Conservation (phyloP, 2,329 filamentous ascomycete genomes). For the Bipolaris gigantea region DNA sequence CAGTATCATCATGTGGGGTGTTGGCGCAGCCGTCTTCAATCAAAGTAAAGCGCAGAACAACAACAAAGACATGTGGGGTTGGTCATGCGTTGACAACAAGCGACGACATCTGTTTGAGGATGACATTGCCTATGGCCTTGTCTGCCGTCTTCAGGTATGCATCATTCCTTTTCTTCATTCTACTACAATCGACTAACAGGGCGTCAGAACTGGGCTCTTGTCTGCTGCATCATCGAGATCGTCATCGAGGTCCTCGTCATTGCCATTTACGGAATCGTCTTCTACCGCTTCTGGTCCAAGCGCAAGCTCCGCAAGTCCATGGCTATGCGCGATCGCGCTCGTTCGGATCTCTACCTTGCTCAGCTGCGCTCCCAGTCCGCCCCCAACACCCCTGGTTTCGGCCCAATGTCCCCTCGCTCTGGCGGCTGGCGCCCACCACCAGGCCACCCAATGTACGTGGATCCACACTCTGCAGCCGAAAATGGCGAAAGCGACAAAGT, state of each 20-base stretch:
- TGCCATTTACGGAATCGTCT: conserved; percentile 87
- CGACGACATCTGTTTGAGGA: conserved; percentile 75
- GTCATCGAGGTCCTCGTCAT: conserved; percentile 91
- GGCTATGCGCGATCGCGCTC: conserved; percentile 90
- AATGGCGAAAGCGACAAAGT: conserved; percentile 52
- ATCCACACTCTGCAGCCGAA: conserved; percentile 55
- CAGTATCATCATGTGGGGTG: conserved; percentile 87
- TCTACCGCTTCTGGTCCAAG: conserved; percentile 98
- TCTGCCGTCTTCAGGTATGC: conserved; percentile 82
- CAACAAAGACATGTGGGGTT: conserved; percentile 94
- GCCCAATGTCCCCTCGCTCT: conserved; percentile 65
- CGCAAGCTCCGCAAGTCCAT: conserved; percentile 94
- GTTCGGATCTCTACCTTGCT: conserved; percentile 89
- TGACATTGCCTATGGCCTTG: conserved; percentile 82
- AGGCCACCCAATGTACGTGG: conserved; percentile 47
- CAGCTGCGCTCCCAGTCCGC: conserved; percentile 72
- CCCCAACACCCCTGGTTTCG: conserved; percentile 89
- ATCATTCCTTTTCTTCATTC: neutral
- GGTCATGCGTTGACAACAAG: conserved; percentile 91
- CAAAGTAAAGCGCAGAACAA: conserved; percentile 70
- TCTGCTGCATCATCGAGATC: conserved; percentile 97
- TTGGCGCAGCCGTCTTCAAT: conserved; percentile 83
- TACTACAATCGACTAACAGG: conserved; percentile 15
- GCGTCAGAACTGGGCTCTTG: conserved; percentile 85
- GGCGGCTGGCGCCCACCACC: conserved; percentile 53